Percentiles rank a stretch among this genome's conserved stretches.
These are phyloP conservation scores for Dioszegia aurantiaca DNA, from an alignment of 768 basidiomycete genomes.

Conservation along the genomic window DNA sequence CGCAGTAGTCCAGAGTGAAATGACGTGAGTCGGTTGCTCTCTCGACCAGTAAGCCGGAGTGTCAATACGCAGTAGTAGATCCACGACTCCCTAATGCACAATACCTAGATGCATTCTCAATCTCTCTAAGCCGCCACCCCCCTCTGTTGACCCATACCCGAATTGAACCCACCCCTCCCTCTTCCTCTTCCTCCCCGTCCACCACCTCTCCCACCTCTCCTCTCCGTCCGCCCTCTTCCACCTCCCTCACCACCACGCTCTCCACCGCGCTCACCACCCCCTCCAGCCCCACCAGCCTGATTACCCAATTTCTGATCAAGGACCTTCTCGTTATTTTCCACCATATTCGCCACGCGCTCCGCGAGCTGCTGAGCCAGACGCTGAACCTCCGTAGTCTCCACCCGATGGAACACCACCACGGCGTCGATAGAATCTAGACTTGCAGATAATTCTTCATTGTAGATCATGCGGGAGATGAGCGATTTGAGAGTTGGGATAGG, in stretches of 20 bases:
- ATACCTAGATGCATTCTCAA: background rate
- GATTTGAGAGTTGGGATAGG: slow-evolving; percentile 77
- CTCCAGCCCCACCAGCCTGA: slow-evolving; percentile 57
- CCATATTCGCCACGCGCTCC: slow-evolving; percentile 78
- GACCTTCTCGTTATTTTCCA: slow-evolving; percentile 88
- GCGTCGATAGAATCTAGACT: slow-evolving; percentile 87
- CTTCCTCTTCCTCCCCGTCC: slow-evolving; percentile 32
- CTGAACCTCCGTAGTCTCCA: slow-evolving; percentile 82
- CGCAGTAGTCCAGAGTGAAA: too few species aligned
- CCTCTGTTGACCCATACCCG: slow-evolving; percentile 26
- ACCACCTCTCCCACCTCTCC: slow-evolving; percentile 56
- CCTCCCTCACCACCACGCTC: slow-evolving; percentile 39
- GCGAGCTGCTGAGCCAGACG: slow-evolving; percentile 84
- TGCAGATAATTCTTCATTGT: slow-evolving; percentile 86
- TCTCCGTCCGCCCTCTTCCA: slow-evolving; percentile 54
- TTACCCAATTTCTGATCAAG: slow-evolving; percentile 80
- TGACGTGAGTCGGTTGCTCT: too few species aligned
- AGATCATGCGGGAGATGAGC: slow-evolving; percentile 96
- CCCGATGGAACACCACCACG: slow-evolving; percentile 88
- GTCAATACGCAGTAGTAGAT: too few species aligned
- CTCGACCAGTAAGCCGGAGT: too few species aligned
- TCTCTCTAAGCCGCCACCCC: slow-evolving; percentile 20
- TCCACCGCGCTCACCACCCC: slow-evolving; percentile 60
- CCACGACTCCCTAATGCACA: background rate
- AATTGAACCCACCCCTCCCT: slow-evolving; percentile 47